Evolutionary conservation across 176 grass and related monocot species (phyloP).

Genomic region (Cenchrus fungigraminus): DNA sequence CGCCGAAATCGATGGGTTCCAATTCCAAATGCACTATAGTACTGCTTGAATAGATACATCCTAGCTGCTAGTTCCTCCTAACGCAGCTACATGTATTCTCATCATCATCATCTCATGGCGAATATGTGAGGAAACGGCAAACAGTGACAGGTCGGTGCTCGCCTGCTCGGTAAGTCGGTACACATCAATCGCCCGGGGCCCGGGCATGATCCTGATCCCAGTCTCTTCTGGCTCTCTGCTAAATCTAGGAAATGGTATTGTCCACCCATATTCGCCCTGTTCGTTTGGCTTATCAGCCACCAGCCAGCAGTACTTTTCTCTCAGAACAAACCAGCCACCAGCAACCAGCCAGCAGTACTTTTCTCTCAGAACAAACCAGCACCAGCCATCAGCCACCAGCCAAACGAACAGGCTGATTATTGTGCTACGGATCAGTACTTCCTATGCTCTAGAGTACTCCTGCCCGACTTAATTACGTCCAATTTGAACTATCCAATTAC

Average conservation of each 20-base stretch:
- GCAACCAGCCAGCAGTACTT: too few species aligned
- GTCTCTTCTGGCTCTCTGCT: neutral
- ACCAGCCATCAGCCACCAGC: too few species aligned
- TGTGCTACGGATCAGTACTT: too few species aligned
- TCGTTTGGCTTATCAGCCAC: too few species aligned
- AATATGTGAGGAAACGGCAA: conserved; percentile 34
- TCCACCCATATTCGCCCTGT: too few species aligned
- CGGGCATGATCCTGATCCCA: neutral
- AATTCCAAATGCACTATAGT: neutral
- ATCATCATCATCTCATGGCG: neutral
- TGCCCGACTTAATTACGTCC: too few species aligned
- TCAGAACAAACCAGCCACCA: too few species aligned
- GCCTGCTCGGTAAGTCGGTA: too few species aligned
- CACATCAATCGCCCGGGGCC: neutral
- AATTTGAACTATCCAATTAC: too few species aligned
- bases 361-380: too few species aligned
- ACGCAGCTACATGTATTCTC: neutral
- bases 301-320: too few species aligned
- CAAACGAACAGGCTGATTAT: too few species aligned
- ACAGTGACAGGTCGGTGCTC: neutral
- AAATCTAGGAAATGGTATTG: neutral
- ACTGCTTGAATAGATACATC: neutral
- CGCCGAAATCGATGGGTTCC: neutral
- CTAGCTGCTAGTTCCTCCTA: neutral
- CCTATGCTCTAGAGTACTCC: neutral